Base-by-base conservation (phyloP, 306 rosid genomes). In the Cyclanthera cordifolia region DNA sequence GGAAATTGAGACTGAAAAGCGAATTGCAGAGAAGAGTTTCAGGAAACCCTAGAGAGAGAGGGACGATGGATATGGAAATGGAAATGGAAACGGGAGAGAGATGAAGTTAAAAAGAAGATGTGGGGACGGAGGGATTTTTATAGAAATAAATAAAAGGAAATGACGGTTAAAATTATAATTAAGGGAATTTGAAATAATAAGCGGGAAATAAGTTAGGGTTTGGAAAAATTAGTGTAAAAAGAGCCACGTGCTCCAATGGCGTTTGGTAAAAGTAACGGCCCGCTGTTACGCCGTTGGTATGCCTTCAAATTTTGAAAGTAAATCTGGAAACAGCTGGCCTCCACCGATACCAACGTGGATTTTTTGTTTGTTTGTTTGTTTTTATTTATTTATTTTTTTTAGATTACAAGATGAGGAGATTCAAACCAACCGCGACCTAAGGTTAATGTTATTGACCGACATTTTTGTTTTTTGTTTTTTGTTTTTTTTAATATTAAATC, bases 241-340 rank as follows among this genome's bases (percentile, higher is more conserved):
- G n/a, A 51, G 59, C 72, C 72, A 27, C 54, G 28, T 66, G 37
- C 23, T 2, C 20, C 23, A 46, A 24, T 54, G 54, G 70, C 54
- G 70, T 45, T 66, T 66, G 70, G 70, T 66, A 66, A 66, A 65
- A 23, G 70, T 66, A 66, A 66, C 70, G 70, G 37, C 27, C 54
- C 24, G 66, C 45, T 46, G 45, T 58, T 56, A 34, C 3, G 37
- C 53, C 49, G 70, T 64, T 66, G 15, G 39, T 23, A 7, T 66
- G 24, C 37, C 51, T 66, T 66, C 54, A 46, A 66, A 66, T 45
- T 66, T 66, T 66, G 70, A 34, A 27, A 27, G 3, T 6, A 41
- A 64, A 66, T 66, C 70, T 66, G 70, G 70, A 66, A 7, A 66
- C 70, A 66, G 70, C 70, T 66, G 70, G 53, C 25, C 8, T 46